These are phyloP conservation scores for Naganishia friedmannii DNA, from an alignment of 768 basidiomycete genomes.

Conservation along the genomic window DNA sequence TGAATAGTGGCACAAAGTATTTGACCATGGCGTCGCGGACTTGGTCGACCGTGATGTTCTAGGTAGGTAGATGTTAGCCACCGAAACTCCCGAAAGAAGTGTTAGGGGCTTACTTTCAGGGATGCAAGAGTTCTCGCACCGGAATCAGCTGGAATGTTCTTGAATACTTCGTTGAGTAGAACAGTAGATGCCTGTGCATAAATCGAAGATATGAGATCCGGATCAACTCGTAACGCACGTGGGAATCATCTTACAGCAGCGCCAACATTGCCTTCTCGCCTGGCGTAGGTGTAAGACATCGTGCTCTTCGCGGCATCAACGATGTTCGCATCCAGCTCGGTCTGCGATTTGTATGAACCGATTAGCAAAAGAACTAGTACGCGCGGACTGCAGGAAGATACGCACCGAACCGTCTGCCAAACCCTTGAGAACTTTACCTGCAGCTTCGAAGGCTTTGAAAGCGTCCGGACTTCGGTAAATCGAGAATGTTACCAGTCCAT, in stretches of 20 bases:
- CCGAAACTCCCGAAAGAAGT: background rate
- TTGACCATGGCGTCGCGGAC: slow-evolving; percentile 66
- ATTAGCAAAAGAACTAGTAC: background rate
- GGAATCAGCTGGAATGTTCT: slow-evolving; percentile 70
- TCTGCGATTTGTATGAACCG: slow-evolving; percentile 56
- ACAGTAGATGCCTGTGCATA: slow-evolving; percentile 67
- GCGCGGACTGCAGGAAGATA: slow-evolving; percentile 38
- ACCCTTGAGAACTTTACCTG: slow-evolving; percentile 69
- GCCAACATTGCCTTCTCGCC: slow-evolving; percentile 76
- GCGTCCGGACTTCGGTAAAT: slow-evolving; percentile 50
- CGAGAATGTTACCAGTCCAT: slow-evolving; percentile 40
- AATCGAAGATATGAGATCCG: background rate
- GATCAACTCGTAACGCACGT: background rate
- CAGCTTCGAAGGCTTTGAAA: slow-evolving; percentile 74
- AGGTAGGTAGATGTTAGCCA: background rate
- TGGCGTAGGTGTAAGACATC: slow-evolving; percentile 78
- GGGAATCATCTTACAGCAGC: slow-evolving; percentile 65
- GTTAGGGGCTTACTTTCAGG: slow-evolving; percentile 55
- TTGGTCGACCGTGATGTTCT: slow-evolving; percentile 74
- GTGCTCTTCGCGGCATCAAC: slow-evolving; percentile 89
- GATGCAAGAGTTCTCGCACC: slow-evolving; percentile 73
- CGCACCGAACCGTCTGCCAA: slow-evolving; percentile 77
- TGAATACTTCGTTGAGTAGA: slow-evolving; percentile 87
- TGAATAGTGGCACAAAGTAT: slow-evolving; percentile 82
- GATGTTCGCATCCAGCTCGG: slow-evolving; percentile 72